Evolutionary conservation across 1,284 basidiomycete genomes (phyloP).

Genomic region (Tilletia walkeri): DNA sequence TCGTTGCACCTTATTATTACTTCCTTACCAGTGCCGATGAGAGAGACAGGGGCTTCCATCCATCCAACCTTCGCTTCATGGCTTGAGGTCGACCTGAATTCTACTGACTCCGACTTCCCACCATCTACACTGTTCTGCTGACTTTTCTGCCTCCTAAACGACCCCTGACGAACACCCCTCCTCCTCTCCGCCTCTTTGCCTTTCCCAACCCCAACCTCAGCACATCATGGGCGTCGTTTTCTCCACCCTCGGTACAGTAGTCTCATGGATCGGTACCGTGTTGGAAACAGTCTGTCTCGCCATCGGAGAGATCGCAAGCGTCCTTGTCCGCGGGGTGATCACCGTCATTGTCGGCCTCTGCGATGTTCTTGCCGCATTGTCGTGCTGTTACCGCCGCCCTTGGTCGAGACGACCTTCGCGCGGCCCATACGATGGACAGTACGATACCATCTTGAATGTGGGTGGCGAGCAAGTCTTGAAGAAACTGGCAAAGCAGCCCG

Average conservation of each 20-base stretch:
- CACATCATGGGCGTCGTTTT: constrained; percentile 39
- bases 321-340: constrained; percentile 36
- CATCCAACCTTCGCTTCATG: no score
- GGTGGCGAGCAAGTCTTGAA: constrained; percentile 14
- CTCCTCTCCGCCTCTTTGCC: background rate
- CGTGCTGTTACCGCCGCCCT: constrained; percentile 43
- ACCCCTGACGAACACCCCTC: background rate
- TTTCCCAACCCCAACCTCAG: background rate
- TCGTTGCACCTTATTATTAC: no score
- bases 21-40: no score
- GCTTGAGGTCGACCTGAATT: no score
- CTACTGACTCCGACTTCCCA: background rate
- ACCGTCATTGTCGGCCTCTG: constrained; percentile 41
- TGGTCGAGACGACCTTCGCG: constrained; percentile 34
- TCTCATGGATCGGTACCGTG: constrained; percentile 38
- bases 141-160: background rate
- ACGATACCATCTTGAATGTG: constrained; percentile 6
- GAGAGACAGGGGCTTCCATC: no score
- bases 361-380: constrained; percentile 41
- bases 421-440: constrained; percentile 1
- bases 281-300: constrained; percentile 35
- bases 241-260: constrained; percentile 36
- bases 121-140: background rate
- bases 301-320: constrained; percentile 37
- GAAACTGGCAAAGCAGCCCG: background rate